These are phyloP conservation scores for Mycena sp. DNA, from an alignment of 1,284 basidiomycete genomes.

Conservation along the genomic window DNA sequence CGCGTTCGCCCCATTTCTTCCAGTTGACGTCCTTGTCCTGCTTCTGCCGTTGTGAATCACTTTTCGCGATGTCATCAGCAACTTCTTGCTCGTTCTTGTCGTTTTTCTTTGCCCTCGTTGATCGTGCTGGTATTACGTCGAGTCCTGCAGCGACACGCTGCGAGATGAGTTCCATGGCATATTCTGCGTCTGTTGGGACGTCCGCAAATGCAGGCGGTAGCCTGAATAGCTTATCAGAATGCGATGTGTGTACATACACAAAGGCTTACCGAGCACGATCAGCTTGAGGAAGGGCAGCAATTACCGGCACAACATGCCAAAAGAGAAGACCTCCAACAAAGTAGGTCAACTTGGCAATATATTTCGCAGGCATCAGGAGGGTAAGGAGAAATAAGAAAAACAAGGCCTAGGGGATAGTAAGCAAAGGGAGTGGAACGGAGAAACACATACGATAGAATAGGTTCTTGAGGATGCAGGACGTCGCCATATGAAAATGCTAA, in stretches of 20 bases:
- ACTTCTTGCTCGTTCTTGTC: slow-evolving; percentile 11
- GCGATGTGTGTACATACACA: slow-evolving; percentile 6
- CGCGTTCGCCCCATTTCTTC: slow-evolving; percentile 63
- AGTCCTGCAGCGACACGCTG: slow-evolving; percentile 65
- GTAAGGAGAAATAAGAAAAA: slow-evolving; percentile 51
- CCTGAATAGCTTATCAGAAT: slow-evolving; percentile 37
- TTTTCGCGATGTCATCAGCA: not conserved
- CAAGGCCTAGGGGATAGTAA: slow-evolving; percentile 40
- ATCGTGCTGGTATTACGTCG: slow-evolving; percentile 46
- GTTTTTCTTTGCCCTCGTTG: slow-evolving; percentile 15
- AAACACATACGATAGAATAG: too few species aligned
- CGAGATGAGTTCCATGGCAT: slow-evolving; percentile 74
- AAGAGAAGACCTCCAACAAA: slow-evolving; percentile 60
- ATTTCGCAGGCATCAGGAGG: slow-evolving; percentile 57
- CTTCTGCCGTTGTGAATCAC: slow-evolving; percentile 1
- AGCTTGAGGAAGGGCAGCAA: slow-evolving; percentile 57
- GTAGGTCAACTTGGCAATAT: slow-evolving; percentile 57
- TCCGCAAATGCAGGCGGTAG: slow-evolving; percentile 58
- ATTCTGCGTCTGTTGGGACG: slow-evolving; percentile 72
- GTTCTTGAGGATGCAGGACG: slow-evolving; percentile 56
- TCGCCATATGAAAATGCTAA: slow-evolving; percentile 73
- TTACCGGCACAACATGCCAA: slow-evolving; percentile 72
- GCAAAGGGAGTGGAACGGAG: slow-evolving; percentile 2
- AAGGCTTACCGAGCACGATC: slow-evolving; percentile 54
- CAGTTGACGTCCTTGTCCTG: slow-evolving; percentile 49